phyloP scores from a whole-genome alignment of 192 early-diverging fungal species.

The Dispira parvispora region DNA sequence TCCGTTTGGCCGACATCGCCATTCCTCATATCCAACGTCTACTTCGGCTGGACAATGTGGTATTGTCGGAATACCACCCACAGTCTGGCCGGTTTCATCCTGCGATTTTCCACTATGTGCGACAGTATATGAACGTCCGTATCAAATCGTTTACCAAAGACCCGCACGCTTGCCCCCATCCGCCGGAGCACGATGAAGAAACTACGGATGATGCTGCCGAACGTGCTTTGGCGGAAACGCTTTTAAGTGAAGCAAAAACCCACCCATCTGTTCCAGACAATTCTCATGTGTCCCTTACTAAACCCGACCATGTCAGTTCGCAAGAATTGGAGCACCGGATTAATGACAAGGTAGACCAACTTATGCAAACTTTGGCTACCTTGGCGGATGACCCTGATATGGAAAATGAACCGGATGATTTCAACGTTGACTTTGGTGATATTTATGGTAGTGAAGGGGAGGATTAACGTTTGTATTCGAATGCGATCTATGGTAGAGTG shows the following conservation, averaged over 20 bases:
- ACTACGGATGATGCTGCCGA: not conserved
- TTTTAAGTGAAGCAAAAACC: not conserved
- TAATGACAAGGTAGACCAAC: not conserved
- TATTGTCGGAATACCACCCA: not conserved
- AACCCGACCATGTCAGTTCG: too few relatives aligned
- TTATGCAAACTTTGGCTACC: not conserved
- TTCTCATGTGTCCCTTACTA: not conserved
- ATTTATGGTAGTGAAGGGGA: constrained; percentile 7
- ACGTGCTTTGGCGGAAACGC: not conserved
- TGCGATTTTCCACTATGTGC: not conserved
- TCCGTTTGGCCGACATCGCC: not conserved
- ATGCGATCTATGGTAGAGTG: not conserved
- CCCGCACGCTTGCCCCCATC: not conserved
- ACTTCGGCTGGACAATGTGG: not conserved
- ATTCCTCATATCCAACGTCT: constrained; percentile 3
- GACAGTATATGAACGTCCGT: not conserved
- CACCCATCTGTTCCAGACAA: not conserved
- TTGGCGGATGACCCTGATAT: not conserved
- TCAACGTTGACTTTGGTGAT: constrained; percentile 1
- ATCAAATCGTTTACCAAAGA: not conserved
- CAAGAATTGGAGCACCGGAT: not conserved
- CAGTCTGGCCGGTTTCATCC: not conserved
- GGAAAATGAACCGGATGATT: not conserved
- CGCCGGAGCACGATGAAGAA: not conserved
- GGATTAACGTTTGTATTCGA: not conserved